Evolutionary conservation across 2,329 filamentous ascomycete species (phyloP), one percentile per base, ranked within the genome.

Genomic region (Fonsecaea nubica): DNA sequence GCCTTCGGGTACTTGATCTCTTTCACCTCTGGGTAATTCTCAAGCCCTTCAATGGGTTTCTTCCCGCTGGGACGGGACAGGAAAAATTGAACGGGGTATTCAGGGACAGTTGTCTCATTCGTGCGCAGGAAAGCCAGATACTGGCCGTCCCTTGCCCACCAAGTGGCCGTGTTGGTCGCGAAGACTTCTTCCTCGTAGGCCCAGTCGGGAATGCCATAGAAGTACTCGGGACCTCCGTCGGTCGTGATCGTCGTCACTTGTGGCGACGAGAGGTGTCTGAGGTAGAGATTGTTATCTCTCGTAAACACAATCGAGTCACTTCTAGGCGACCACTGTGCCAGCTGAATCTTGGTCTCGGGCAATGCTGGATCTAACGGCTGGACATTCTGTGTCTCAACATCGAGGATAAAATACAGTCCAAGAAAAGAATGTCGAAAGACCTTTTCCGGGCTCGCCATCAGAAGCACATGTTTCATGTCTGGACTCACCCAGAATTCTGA

Each of bases 1-100:
- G 95, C 91, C 78, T 98, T 98, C 56, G 95, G 96, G 74, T 99
- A 99, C 79, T 99, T 99, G 86, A 99, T 96, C 73, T 93, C 83
- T 69, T 90, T 87, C 40, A 94, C 89, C 75, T 98, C 93, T 0
- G 95, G 95, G 75, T 99, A 99, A 60, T 87, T 89, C 76, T 97
- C 93, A 71, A 96, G 87, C 21, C 92, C 93, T 0, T 85, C 80
- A 8, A 82, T 77, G 3, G 92, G 89, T 56, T 84, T 71, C 56
- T 87, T 85, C 32, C 92, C 92, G 71, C 92, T 96, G 1, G 95
- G 94, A 52, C 92, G 85, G 30, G 92, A 92, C 67, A 97, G 82
- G 78, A 95, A 99, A 82, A 96, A 99, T 74, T 98, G 91, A 8
- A 99, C 87, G 0, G 94, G 93, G 73, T 92, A 99, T 71, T 93